Evolutionary conservation across 192 early-diverging fungal genomes (phyloP).

Genomic region (Backusella morwellensis): DNA sequence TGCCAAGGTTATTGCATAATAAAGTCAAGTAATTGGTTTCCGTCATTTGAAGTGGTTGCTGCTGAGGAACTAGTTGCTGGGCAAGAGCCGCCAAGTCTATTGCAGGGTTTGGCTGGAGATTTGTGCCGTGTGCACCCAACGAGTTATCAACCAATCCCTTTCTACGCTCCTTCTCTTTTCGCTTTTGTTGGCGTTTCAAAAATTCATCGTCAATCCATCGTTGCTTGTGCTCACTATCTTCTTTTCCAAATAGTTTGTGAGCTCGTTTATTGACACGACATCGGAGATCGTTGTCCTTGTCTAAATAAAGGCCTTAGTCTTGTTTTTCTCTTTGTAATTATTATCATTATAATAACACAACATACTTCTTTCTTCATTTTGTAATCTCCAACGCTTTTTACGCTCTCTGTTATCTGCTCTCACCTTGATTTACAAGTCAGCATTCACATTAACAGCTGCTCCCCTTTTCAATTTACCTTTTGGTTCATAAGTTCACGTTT

Average conservation of each 20-base stretch:
- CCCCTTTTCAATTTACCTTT: slow-evolving; percentile 22
- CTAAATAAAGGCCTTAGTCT: slow-evolving; percentile 19
- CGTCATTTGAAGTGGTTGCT: slow-evolving; percentile 7
- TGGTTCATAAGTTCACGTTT: slow-evolving; percentile 38
- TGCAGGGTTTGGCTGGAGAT: neutral
- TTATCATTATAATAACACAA: neutral
- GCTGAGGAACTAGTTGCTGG: neutral
- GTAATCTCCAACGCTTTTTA: slow-evolving; percentile 52
- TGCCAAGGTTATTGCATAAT: slow-evolving; percentile 7
- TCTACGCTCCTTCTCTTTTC: slow-evolving; percentile 63
- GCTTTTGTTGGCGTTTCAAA: slow-evolving; percentile 58
- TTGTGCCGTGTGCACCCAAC: neutral
- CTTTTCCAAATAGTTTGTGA: slow-evolving; percentile 64
- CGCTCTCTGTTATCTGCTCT: slow-evolving; percentile 51
- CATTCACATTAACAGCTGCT: neutral
- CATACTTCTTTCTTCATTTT: slow-evolving; percentile 57
- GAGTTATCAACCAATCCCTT: slow-evolving; percentile 33
- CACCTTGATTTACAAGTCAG: slow-evolving; percentile 19
- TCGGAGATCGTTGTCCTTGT: slow-evolving; percentile 77
- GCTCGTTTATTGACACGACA: slow-evolving; percentile 78
- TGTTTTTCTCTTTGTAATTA: neutral
- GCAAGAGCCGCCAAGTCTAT: neutral
- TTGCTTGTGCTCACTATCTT: slow-evolving; percentile 52
- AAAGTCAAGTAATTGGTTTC: slow-evolving; percentile 15
- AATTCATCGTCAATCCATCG: slow-evolving; percentile 76